Conservation (phyloP, 352 stramenopile species). For the Phytopythium chamaehyphon region DNA sequence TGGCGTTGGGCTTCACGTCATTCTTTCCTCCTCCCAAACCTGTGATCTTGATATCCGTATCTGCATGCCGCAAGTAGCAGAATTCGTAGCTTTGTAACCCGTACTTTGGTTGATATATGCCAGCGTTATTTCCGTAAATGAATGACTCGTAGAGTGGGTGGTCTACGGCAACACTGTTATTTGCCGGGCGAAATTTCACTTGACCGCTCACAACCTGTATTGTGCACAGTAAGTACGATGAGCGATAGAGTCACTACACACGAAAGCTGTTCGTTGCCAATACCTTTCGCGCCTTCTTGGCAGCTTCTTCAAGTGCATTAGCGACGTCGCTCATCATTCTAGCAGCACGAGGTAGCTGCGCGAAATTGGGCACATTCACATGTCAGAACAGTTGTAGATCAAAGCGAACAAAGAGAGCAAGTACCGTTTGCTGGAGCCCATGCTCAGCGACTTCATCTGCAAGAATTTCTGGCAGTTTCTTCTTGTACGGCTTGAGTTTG, state of each 20-base stretch:
- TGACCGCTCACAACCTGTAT: slow-evolving; percentile 37
- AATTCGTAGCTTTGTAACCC: slow-evolving; percentile 59
- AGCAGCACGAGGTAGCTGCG: slow-evolving; percentile 2
- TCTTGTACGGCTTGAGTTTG: slow-evolving; percentile 43
- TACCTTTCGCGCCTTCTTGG: slow-evolving; percentile 38
- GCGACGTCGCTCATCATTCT: slow-evolving; percentile 14
- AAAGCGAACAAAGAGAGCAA: not conserved
- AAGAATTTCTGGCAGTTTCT: slow-evolving; percentile 46
- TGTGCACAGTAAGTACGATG: not conserved
- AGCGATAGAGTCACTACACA: not conserved
- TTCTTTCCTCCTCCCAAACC: slow-evolving; percentile 15
- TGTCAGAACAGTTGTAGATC: too few relatives aligned
- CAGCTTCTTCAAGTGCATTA: slow-evolving; percentile 29
- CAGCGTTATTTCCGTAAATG: slow-evolving; percentile 44
- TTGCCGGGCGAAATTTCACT: slow-evolving; percentile 47
- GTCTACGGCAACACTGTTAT: slow-evolving; percentile 23
- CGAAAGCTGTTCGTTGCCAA: too few relatives aligned
- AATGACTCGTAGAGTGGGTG: slow-evolving; percentile 28
- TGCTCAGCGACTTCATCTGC: slow-evolving; percentile 37
- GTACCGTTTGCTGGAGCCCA: slow-evolving; percentile 24
- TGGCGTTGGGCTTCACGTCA: slow-evolving; percentile 13
- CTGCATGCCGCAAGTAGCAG: slow-evolving; percentile 39
- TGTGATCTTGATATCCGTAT: slow-evolving; percentile 23
- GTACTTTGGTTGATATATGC: slow-evolving; percentile 65
- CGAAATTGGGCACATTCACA: too few relatives aligned